phyloP scores from a whole-genome alignment of 2,329 filamentous ascomycete genomes.

The Epichloe glyceriae region DNA sequence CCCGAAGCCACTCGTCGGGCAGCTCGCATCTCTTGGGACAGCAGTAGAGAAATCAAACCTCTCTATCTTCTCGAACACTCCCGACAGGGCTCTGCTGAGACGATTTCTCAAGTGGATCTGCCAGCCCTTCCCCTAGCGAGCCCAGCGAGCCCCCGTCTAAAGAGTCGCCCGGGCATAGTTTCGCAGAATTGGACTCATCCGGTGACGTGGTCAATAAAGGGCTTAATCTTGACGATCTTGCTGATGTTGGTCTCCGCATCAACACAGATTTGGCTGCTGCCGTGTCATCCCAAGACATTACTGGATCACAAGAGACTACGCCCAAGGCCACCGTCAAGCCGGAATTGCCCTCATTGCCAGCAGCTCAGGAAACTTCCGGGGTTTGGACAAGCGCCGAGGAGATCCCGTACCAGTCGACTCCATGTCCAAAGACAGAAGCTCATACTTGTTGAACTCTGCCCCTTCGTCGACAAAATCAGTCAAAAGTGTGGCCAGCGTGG shows the following conservation, averaged over 20 bases:
- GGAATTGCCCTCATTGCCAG: conserved; percentile 14
- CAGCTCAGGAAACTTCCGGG: conserved; percentile 4
- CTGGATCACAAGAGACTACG: conserved; percentile 54
- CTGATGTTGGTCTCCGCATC: conserved; percentile 22
- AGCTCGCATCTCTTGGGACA: conserved; percentile 47
- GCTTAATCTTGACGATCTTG: conserved; percentile 9
- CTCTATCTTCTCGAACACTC: conserved; percentile 66
- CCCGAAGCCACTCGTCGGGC: conserved; percentile 26
- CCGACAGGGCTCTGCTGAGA: conserved; percentile 24
- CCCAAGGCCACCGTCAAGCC: conserved; percentile 44
- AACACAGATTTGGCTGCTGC: conserved; percentile 24
- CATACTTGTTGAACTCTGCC: conserved; percentile 27
- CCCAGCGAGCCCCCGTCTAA: conserved; percentile 16
- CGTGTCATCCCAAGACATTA: conserved; percentile 28
- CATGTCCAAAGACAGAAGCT: conserved; percentile 29
- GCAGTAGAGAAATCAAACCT: conserved; percentile 60
- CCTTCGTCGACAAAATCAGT: conserved; percentile 20
- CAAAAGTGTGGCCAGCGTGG: conserved; percentile 14
- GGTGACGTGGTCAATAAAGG: conserved; percentile 16
- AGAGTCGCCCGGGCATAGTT: conserved; percentile 21
- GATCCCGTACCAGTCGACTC: conserved; percentile 27
- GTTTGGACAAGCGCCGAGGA: conserved; percentile 11
- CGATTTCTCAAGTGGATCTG: conserved; percentile 23
- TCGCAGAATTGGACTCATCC: conserved; percentile 13
- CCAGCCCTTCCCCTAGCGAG: conserved; percentile 36